Evolutionary conservation across 345 rosid genomes (phyloP).

Genomic region (Eucalyptus marginata): DNA sequence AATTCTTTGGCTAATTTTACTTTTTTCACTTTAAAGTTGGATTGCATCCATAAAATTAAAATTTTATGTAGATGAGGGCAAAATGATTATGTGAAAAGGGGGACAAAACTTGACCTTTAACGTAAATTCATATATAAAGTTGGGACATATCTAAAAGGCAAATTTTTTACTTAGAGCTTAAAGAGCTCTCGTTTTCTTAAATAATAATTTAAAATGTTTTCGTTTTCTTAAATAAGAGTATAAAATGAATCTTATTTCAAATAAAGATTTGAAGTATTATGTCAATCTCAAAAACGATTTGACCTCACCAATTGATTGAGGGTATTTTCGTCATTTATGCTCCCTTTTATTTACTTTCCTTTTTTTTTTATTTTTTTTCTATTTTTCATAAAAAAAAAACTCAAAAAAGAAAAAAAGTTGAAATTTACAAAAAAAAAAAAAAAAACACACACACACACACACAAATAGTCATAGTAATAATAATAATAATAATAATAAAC

Average conservation of each 20-base stretch:
- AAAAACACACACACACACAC: too few relatives aligned
- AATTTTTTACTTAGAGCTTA: fast-evolving
- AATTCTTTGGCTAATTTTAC: neutral
- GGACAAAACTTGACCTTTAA: neutral
- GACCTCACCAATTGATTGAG: too few relatives aligned
- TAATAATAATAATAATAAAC: too few relatives aligned
- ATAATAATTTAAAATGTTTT: fast-evolving
- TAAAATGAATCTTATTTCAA: too few relatives aligned
- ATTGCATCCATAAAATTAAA: neutral
- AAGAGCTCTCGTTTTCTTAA: too few relatives aligned
- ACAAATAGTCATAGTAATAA: too few relatives aligned
- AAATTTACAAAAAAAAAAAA: too few relatives aligned
- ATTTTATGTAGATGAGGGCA: neutral
- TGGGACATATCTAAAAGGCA: neutral
- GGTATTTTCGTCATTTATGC: fast-evolving
- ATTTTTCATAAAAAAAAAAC: too few relatives aligned
- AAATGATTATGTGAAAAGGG: neutral
- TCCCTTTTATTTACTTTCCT: too few relatives aligned
- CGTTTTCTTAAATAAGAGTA: fast-evolving
- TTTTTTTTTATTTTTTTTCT: too few relatives aligned
- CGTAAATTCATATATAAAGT: neutral
- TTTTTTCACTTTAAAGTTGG: neutral
- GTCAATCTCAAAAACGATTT: fast-evolving
- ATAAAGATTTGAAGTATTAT: fast-evolving
- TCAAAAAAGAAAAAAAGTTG: too few relatives aligned